phyloP scores from a whole-genome alignment of 2,329 filamentous ascomycete genomes.

The Hypomyces rosellus region DNA sequence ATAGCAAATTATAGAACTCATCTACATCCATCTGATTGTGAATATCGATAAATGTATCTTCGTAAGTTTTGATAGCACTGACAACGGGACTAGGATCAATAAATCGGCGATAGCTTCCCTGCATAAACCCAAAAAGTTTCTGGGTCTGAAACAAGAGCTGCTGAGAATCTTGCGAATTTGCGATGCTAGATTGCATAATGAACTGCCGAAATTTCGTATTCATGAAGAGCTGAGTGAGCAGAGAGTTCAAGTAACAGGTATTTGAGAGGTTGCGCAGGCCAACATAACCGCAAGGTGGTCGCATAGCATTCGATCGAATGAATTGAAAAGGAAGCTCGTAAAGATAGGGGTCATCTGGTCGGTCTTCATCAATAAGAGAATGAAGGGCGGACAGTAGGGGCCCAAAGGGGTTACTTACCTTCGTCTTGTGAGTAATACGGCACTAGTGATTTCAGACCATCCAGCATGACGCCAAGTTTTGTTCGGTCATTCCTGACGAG shows the following conservation, averaged over 20 bases:
- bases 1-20: slow-evolving; percentile 91
- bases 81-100: slow-evolving; percentile 70
- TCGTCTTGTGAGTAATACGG: slow-evolving; percentile 36
- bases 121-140: slow-evolving; percentile 76
- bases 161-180: slow-evolving; percentile 51
- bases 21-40: slow-evolving; percentile 96
- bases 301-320: slow-evolving; percentile 62
- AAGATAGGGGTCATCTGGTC: slow-evolving; percentile 43
- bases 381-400: neutral
- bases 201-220: slow-evolving; percentile 82
- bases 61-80: slow-evolving; percentile 71
- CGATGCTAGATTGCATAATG: slow-evolving; percentile 60
- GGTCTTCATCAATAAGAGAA: neutral
- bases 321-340: slow-evolving; percentile 57
- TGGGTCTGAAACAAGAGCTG: slow-evolving; percentile 71
- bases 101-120: slow-evolving; percentile 68
- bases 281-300: slow-evolving; percentile 74
- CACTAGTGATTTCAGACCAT: slow-evolving; percentile 28
- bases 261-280: slow-evolving; percentile 90
- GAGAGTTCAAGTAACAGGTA: slow-evolving; percentile 94
- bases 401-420: slow-evolving; percentile 24
- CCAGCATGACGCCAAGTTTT: slow-evolving; percentile 47
- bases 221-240: slow-evolving; percentile 94
- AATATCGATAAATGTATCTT: slow-evolving; percentile 77
- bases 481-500: slow-evolving; percentile 46